These are phyloP conservation scores for Pseudocercospora musae DNA, from an alignment of 2,329 filamentous ascomycete species.

Conservation along the genomic window DNA sequence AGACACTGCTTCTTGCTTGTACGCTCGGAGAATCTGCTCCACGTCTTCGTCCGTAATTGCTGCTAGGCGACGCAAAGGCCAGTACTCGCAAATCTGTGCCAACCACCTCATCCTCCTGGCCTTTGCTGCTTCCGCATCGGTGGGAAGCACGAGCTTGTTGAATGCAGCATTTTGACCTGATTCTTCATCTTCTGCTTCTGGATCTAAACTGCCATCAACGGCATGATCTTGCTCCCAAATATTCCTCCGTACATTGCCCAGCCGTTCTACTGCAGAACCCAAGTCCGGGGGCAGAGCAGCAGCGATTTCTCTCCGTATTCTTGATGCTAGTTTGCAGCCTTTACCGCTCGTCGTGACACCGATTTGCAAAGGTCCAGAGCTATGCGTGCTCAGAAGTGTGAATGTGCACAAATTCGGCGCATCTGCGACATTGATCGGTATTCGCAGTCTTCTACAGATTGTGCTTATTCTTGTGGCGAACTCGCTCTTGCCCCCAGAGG, in stretches of 20 bases:
- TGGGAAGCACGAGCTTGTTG: constrained; percentile 74
- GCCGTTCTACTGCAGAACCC: constrained; percentile 69
- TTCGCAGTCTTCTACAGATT: constrained; percentile 73
- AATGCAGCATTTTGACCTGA: constrained; percentile 75
- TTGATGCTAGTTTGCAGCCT: constrained; percentile 87
- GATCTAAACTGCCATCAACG: constrained; percentile 44
- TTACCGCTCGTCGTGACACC: constrained; percentile 93
- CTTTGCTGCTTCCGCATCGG: constrained; percentile 70
- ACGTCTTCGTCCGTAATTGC: constrained; percentile 77
- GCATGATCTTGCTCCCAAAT: constrained; percentile 73
- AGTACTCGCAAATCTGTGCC: constrained; percentile 96
- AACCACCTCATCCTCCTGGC: constrained; percentile 88
- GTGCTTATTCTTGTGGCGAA: constrained; percentile 62
- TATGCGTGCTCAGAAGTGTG: constrained; percentile 81
- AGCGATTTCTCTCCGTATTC: constrained; percentile 84
- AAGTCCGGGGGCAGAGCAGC: constrained; percentile 71
- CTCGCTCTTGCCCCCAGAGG: constrained; percentile 51
- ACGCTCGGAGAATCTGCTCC: constrained; percentile 70
- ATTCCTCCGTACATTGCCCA: constrained; percentile 69
- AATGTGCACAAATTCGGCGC: constrained; percentile 84
- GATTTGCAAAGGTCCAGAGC: constrained; percentile 87
- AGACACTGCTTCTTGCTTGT: constrained; percentile 47
- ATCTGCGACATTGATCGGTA: constrained; percentile 92
- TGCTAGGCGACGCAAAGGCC: constrained; percentile 81
- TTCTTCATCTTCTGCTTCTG: constrained; percentile 55